phyloP scores from a whole-genome alignment of 345 rosid genomes.

The Populus alba region DNA sequence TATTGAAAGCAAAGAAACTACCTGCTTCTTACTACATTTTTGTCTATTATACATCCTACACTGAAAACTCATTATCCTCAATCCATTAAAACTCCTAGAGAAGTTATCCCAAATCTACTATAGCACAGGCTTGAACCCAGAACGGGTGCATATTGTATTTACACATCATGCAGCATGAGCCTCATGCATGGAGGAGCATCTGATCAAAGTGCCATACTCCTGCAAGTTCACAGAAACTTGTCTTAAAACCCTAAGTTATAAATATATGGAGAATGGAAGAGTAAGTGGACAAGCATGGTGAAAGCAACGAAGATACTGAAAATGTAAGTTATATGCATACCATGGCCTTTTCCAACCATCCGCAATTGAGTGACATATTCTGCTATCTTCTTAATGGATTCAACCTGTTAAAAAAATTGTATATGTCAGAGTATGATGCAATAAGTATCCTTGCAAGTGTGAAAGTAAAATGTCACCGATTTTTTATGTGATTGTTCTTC shows the following conservation, averaged over 20 bases:
- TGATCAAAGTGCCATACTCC: slow-evolving; percentile 96
- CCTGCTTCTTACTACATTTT: background rate
- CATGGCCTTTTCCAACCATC: slow-evolving; percentile 87
- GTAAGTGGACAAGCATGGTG: background rate
- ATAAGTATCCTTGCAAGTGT: background rate
- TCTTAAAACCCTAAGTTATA: background rate
- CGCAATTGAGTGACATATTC: slow-evolving; percentile 51
- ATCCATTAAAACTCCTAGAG: too few species aligned
- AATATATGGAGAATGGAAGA: background rate
- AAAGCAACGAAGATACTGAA: background rate
- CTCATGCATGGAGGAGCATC: slow-evolving; percentile 57
- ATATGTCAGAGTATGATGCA: background rate
- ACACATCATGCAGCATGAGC: slow-evolving; percentile 34
- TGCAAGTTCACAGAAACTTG: slow-evolving; percentile 22
- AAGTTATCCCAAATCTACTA: background rate
- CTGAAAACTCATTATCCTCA: background rate
- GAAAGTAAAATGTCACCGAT: background rate
- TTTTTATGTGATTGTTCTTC: background rate
- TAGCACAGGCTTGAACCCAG: background rate
- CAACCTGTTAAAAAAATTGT: too few species aligned
- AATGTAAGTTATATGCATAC: slow-evolving; percentile 33
- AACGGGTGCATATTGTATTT: background rate
- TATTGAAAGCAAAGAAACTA: background rate
- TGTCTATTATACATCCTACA: background rate
- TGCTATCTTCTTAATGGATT: too few species aligned